A percentile compares a stretch with the other conserved stretches of the same genome.
phyloP scores from a whole-genome alignment of 2,329 filamentous ascomycete species.

The Furcasterigmium furcatum region DNA sequence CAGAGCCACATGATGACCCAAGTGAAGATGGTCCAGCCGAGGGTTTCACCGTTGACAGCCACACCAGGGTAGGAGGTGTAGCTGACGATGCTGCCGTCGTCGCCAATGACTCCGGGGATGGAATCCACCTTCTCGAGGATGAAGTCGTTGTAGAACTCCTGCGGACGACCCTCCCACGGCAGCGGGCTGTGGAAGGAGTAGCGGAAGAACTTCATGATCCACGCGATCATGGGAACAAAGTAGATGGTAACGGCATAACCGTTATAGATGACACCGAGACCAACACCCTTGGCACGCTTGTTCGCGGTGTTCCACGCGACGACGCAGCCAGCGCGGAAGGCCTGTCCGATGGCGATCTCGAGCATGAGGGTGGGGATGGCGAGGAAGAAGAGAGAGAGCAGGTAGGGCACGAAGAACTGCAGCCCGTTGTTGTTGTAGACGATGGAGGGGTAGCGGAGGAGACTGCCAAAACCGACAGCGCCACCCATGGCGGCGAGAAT shows the following conservation, averaged over 20 bases:
- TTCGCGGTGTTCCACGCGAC: constrained; percentile 49
- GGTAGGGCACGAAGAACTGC: constrained; percentile 55
- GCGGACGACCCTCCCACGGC: constrained; percentile 42
- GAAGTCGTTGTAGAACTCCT: constrained; percentile 32
- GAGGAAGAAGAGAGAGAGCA: constrained; percentile 46
- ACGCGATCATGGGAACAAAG: constrained; percentile 50
- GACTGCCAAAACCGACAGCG: constrained; percentile 49
- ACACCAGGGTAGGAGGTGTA: constrained; percentile 40
- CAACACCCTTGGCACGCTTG: constrained; percentile 45
- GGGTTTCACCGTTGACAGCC: constrained; percentile 46
- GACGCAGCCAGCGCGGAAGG: constrained; percentile 49
- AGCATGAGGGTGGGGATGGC: constrained; percentile 51
- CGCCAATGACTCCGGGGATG: constrained; percentile 22
- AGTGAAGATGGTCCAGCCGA: constrained; percentile 51
- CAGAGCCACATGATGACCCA: constrained; percentile 56
- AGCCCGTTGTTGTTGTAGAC: constrained; percentile 55
- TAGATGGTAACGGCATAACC: constrained; percentile 50
- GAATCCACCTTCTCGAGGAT: constrained; percentile 18
- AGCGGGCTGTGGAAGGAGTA: constrained; percentile 48
- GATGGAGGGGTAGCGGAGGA: constrained; percentile 51
- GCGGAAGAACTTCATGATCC: constrained; percentile 54
- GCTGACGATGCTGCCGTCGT: constrained; percentile 27
- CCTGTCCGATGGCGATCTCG: constrained; percentile 65
- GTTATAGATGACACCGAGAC: constrained; percentile 45
- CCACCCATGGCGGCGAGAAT: constrained; percentile 50